Base-by-base conservation (phyloP, 164 flowering plant genomes). In the Liriodendron chinense region DNA sequence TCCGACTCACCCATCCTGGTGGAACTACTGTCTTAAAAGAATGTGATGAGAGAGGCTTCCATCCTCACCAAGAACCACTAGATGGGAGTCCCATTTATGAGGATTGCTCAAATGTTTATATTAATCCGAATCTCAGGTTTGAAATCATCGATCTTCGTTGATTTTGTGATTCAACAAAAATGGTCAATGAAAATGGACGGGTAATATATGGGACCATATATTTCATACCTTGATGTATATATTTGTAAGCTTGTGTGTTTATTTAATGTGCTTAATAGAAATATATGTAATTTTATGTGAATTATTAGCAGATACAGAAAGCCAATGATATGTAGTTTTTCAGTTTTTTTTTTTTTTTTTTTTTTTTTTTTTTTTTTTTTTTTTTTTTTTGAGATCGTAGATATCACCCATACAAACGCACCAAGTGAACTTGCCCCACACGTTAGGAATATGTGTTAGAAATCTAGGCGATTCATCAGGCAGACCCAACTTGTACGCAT, bases 101-200 rank as follows among this genome's bases (percentile, higher is more conserved):
- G 79, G 81, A 88, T 47, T 93, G 96, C 83, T 63, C 87, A 61
- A 84, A 90, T 80, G 89, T 93, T 18, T 89, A 87, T 74, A 78
- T 80, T 28, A 92, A 93, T 71, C 84, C 91, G 14, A 84, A 89
- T 79, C 85, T 92, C 71, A 89, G 93, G 76, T 88, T 92, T 75
- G 98, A 93, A 79, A 87, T 90, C 16, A 85, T 89, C 53, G 98
- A 93, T 76, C 81, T 92, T 57, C 89, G 93, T 47, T 89, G 79
- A 85, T 28, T 12, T 9, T 3, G 24, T 28, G 47, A 20, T 34
- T 14, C 10, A 22, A 20, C n/a, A 61, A n/a, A 13, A 20, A 61
- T 61, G 64, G 22, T 61, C 21, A 2, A 34, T 34, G 43, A 34
- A 34, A 34, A 34, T 34, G 43, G 43, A 34, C 43, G 43, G 43